Conservation (phyloP, 306 rosid species). For the Albizia julibrissin region DNA sequence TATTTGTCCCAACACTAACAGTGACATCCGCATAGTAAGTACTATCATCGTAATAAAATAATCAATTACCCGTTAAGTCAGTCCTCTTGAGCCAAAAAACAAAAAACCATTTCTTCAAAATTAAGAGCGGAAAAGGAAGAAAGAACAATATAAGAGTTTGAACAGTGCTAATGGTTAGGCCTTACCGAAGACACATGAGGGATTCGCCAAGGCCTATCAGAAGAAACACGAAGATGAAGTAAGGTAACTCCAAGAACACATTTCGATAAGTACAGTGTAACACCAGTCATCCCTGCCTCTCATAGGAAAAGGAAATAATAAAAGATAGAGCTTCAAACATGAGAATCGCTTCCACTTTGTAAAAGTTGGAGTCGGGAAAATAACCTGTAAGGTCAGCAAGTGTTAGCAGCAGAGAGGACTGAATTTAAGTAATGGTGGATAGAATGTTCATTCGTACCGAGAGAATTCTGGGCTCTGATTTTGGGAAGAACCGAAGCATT, state of each 20-base stretch:
- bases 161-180: conserved; percentile 5
- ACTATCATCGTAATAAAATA: background rate
- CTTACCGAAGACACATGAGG: conserved; percentile 83
- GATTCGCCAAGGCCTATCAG: conserved; percentile 81
- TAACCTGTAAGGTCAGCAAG: conserved; percentile 42
- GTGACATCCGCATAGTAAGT: background rate
- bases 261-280: background rate
- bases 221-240: conserved; percentile 30
- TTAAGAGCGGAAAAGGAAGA: background rate
- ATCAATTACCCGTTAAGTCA: background rate
- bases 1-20: background rate
- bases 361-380: conserved; percentile 71
- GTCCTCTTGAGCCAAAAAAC: background rate
- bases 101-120: background rate
- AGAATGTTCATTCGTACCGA: conserved; percentile 38
- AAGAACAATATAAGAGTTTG: background rate
- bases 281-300: background rate
- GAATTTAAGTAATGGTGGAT: background rate
- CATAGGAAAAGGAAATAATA: background rate
- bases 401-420: background rate
- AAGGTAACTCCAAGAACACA: conserved; percentile 23
- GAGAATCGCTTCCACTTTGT: conserved; percentile 92
- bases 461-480: conserved; percentile 56
- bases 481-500: conserved; percentile 50
- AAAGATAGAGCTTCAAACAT: conserved; percentile 44